Evolutionary conservation across 2,329 filamentous ascomycete genomes (phyloP), one percentile per base, ranked within the genome.

Genomic region (Beauveria sp.): DNA sequence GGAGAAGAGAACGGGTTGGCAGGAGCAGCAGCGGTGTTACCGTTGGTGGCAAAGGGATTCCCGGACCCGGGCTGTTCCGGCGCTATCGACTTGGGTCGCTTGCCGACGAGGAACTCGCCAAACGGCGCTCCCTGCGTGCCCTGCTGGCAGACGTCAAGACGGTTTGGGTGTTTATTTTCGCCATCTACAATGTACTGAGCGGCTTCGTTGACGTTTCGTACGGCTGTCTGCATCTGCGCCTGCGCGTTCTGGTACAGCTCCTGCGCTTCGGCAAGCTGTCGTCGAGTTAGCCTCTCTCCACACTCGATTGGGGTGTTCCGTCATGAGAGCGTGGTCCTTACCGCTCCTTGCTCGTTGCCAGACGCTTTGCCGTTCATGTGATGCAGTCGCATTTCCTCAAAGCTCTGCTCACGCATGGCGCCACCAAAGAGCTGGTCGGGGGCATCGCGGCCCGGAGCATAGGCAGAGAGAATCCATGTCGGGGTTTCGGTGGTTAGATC

Each of bases 351-450:
- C 14, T 78, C 75, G 61, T 87, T 89, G 1, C 89, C 89, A 8
- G 81, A 70, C 9, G 84, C 81, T 46, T 80, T 77, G 2, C 84
- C 84, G 58, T 71, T 69, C 68, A 86, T 78, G 69, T 93, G 93
- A 70, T 91, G 88, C 24, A 93, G 71, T 55, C 92, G 84, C 71
- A 96, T 83, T 74, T 98, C 93, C 73, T 98, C 93, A 46, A 89
- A 88, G 69, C 91, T 96, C 72, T 92, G 88, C 73, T 98, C 93
- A 20, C 92, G 83, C 6, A 84, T 80, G 50, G 80, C 82, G 1
- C 91, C 92, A 58, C 91, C 91, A 69, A 96, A 93, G 1, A 97
- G 80, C 74, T 96, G 91, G 20, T 85, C 85, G 0, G 93, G 93
- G 1, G 89, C 85, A 67, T 92, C 84, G 68, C 79, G 82, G 4